Conservation (phyloP, 2,329 filamentous ascomycete species). For the Botryosphaeria dothidea region DNA sequence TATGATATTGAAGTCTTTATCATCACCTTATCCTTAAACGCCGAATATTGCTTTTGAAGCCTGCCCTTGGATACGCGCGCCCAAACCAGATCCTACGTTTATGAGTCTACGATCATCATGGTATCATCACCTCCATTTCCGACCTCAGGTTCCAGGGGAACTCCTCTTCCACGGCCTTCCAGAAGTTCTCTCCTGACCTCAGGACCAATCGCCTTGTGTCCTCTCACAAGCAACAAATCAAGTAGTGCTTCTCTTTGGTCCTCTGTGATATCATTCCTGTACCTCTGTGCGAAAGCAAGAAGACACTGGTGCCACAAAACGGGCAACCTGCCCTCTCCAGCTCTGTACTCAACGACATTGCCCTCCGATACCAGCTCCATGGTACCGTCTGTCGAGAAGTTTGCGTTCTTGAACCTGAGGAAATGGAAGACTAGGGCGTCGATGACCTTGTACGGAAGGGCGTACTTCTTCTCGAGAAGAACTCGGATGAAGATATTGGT, state of each 20-base stretch:
- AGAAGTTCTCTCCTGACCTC: slow-evolving; percentile 88
- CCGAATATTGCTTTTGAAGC: slow-evolving; percentile 4
- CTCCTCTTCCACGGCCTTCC: slow-evolving; percentile 82
- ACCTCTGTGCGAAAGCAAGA: slow-evolving; percentile 88
- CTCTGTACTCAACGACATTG: slow-evolving; percentile 34
- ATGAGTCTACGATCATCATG: slow-evolving; percentile 64
- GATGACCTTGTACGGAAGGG: slow-evolving; percentile 89
- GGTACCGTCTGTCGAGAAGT: slow-evolving; percentile 55
- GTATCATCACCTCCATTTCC: slow-evolving; percentile 81
- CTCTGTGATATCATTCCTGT: slow-evolving; percentile 94
- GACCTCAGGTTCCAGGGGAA: slow-evolving; percentile 62
- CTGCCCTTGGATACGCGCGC: neutral
- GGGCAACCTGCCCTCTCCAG: slow-evolving; percentile 68
- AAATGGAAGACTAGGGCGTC: slow-evolving; percentile 97
- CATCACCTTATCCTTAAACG: neutral
- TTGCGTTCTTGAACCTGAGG: slow-evolving; percentile 75
- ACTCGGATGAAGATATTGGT: slow-evolving; percentile 95
- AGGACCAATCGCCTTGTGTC: slow-evolving; percentile 85
- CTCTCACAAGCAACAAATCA: slow-evolving; percentile 80
- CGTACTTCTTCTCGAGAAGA: slow-evolving; percentile 95
- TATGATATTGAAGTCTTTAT: slow-evolving; percentile 1
- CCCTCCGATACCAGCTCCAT: slow-evolving; percentile 21
- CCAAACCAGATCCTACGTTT: neutral
- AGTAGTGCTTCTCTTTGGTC: slow-evolving; percentile 89
- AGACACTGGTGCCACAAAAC: slow-evolving; percentile 97